phyloP scores from a whole-genome alignment of 2,329 filamentous ascomycete genomes.

The Aspergillus novoparasiticus region DNA sequence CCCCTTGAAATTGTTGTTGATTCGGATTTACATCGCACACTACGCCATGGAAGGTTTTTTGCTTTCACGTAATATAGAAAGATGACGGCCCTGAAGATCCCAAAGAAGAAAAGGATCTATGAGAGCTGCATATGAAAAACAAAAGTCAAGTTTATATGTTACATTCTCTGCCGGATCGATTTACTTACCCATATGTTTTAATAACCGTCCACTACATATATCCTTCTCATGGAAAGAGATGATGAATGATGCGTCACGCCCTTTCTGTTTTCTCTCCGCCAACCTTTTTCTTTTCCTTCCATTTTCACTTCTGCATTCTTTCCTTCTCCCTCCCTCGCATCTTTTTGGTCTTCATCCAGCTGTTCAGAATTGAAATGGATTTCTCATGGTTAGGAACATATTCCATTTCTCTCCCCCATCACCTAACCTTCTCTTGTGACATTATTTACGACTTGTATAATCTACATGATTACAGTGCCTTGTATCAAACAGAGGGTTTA shows the following conservation, averaged over 20 bases:
- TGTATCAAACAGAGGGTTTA: background rate
- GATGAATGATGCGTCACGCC: slow-evolving; percentile 12
- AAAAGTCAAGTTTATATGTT: background rate
- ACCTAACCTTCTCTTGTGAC: background rate
- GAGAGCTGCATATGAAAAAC: background rate
- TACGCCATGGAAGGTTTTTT: background rate
- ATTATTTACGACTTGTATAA: background rate
- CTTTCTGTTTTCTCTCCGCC: background rate
- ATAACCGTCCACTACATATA: slow-evolving; percentile 3
- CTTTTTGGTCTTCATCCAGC: background rate
- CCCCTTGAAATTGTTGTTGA: background rate
- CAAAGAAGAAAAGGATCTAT: background rate
- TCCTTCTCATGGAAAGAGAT: slow-evolving; percentile 1
- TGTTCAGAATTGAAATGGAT: background rate
- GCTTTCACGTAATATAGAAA: background rate
- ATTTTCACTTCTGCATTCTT: background rate
- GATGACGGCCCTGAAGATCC: background rate
- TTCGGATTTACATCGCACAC: background rate
- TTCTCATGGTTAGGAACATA: background rate
- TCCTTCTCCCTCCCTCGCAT: background rate
- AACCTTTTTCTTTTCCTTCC: background rate
- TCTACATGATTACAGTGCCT: background rate
- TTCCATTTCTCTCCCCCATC: background rate
- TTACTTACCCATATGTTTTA: slow-evolving; percentile 1
- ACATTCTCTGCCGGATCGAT: background rate